Evolutionary conservation across 257 asterid species (phyloP), one percentile per base, ranked within the genome.

Genomic region (Parsonsia alboflavescens): DNA sequence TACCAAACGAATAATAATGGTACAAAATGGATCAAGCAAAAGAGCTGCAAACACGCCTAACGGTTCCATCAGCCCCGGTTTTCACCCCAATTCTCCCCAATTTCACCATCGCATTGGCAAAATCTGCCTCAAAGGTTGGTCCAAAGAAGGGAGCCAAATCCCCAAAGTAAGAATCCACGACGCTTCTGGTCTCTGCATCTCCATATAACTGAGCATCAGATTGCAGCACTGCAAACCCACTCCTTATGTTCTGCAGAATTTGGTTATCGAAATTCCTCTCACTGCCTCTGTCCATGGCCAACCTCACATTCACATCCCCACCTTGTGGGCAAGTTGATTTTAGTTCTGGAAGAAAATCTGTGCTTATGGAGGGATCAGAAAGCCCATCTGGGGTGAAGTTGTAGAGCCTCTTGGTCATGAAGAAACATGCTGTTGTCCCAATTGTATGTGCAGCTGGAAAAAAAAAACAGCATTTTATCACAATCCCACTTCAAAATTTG

Each of bases 341-440:
- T 33, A 93, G 49, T 72, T 88, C 97, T 19, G 91, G 91, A 0
- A 91, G 81, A 76, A 93, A 82, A 0, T 30, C 72, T 0, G 89
- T 93, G 57, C 79, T 82, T 77, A 91, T 91, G 2, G 94, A 84
- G 0, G 97, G 96, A 76, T 93, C 98, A 70, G 97, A 79, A 12
- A 88, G 90, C 22, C 88, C 86, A 6, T 33, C 70, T 0, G 79
- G 77, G 9, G 78, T 63, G 78, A 91, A 93, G 15, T 46, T 69
- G 90, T 93, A 91, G 59, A 91, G 96, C 81, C 97, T 76, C 22
- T 81, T 50, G 12, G 58, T 78, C 98, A 93, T 91, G 90, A 93
- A 91, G 97, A 93, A 93, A 77, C 98, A 93, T 48, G 97, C 98
- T 0, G 98, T 81, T 0, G 93, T 91, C 69, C 97, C 98, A 22